Evolutionary conservation across 2,329 filamentous ascomycete species (phyloP).

Genomic region (Hypocreales sp.): DNA sequence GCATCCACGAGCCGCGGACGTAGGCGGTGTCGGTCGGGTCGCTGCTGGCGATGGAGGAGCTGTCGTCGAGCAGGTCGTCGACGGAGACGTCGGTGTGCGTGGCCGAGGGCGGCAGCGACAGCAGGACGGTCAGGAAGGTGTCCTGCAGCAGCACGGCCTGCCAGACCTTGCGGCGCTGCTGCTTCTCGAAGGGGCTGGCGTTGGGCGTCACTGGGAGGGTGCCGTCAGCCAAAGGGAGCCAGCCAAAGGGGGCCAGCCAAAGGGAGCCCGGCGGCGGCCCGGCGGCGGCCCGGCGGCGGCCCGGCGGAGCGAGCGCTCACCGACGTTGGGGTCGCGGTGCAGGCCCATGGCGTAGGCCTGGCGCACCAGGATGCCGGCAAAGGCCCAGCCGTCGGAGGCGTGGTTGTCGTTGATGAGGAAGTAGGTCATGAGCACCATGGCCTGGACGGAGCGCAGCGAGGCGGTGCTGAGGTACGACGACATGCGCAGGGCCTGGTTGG

Average conservation of each 20-base stretch:
- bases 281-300: neutral
- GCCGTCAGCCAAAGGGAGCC: too few species aligned
- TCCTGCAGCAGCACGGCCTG: slow-evolving; percentile 70
- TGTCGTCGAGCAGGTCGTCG: slow-evolving; percentile 55
- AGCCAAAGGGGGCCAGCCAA: too few species aligned
- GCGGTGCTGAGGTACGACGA: slow-evolving; percentile 64
- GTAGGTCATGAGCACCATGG: slow-evolving; percentile 68
- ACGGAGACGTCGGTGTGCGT: slow-evolving; percentile 69
- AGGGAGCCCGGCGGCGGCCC: neutral
- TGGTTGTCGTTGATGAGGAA: slow-evolving; percentile 81
- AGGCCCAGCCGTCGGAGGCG: slow-evolving; percentile 69
- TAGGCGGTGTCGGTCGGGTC: slow-evolving; percentile 54
- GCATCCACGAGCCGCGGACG: slow-evolving; percentile 61
- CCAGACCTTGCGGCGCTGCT: slow-evolving; percentile 67
- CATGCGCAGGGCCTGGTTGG: slow-evolving; percentile 61
- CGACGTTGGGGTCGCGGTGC: slow-evolving; percentile 64
- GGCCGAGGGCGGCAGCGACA: slow-evolving; percentile 62
- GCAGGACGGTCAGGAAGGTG: slow-evolving; percentile 63
- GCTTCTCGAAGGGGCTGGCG: slow-evolving; percentile 56
- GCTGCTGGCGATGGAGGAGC: slow-evolving; percentile 37
- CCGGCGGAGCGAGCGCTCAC: slow-evolving; percentile 15
- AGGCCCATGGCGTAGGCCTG: slow-evolving; percentile 73
- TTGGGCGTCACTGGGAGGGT: slow-evolving; percentile 43
- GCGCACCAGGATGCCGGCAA: slow-evolving; percentile 60
- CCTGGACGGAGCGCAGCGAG: slow-evolving; percentile 57